Evolutionary conservation across 2,329 filamentous ascomycete genomes (phyloP).

Genomic region (Juglanconis oblonga): DNA sequence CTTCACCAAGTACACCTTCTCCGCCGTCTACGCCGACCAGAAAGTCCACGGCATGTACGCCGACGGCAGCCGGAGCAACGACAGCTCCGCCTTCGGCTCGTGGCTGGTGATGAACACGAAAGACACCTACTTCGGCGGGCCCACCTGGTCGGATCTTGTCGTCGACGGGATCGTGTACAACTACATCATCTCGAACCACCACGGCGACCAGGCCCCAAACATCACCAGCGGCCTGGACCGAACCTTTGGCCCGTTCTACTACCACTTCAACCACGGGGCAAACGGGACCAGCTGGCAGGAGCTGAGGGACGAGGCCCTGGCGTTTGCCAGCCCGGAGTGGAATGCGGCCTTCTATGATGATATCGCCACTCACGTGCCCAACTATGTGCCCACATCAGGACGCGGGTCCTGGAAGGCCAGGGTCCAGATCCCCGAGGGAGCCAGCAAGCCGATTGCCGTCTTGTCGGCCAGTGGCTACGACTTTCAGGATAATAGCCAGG

Average conservation of each 20-base stretch:
- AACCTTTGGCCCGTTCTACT: constrained; percentile 63
- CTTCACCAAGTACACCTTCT: constrained; percentile 66
- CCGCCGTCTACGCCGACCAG: constrained; percentile 56
- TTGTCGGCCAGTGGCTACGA: constrained; percentile 49
- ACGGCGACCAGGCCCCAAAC: constrained; percentile 61
- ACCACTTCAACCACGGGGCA: constrained; percentile 58
- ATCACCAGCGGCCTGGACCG: constrained; percentile 64
- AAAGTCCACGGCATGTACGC: constrained; percentile 50
- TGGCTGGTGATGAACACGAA: constrained; percentile 65
- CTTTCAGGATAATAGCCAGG: constrained; percentile 57
- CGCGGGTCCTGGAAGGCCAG: constrained; percentile 50
- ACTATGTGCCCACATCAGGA: constrained; percentile 51
- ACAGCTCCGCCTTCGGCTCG: constrained; percentile 53
- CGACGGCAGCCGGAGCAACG: constrained; percentile 39
- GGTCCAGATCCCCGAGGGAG: constrained; percentile 49
- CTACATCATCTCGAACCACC: constrained; percentile 59
- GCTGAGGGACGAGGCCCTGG: constrained; percentile 52
- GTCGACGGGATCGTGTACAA: constrained; percentile 67
- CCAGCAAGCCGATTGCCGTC: constrained; percentile 52
- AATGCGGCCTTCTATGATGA: constrained; percentile 61
- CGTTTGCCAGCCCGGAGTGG: constrained; percentile 50
- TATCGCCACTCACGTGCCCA: constrained; percentile 57
- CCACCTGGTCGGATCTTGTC: constrained; percentile 59
- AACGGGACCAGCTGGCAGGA: constrained; percentile 41
- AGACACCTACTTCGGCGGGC: constrained; percentile 61